Evolutionary conservation across 345 rosid genomes (phyloP).

Genomic region (Linum lewisii): DNA sequence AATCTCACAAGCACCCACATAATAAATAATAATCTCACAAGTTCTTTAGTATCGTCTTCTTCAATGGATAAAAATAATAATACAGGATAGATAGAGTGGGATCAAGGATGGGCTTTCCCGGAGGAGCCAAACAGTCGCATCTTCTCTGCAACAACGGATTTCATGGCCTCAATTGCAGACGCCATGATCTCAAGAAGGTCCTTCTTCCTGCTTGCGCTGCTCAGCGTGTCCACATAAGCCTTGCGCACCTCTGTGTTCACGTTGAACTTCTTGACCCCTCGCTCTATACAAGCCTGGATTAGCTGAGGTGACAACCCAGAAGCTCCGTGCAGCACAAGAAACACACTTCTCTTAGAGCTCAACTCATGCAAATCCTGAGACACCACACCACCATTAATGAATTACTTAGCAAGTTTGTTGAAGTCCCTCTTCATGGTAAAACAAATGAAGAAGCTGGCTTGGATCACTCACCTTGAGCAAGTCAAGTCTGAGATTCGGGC

Average conservation of each 20-base stretch:
- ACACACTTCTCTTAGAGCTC: slow-evolving; percentile 66
- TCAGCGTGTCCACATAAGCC: slow-evolving; percentile 68
- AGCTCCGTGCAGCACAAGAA: slow-evolving; percentile 93
- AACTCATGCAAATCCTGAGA: slow-evolving; percentile 50
- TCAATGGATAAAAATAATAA: no score
- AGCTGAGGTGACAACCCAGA: slow-evolving; percentile 71
- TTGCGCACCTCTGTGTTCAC: slow-evolving; percentile 84
- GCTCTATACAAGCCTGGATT: slow-evolving; percentile 63
- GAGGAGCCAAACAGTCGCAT: slow-evolving; percentile 79
- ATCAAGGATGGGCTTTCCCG: slow-evolving; percentile 37
- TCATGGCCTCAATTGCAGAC: slow-evolving; percentile 77
- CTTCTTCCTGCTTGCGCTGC: slow-evolving; percentile 26
- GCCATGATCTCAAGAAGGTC: slow-evolving; percentile 70
- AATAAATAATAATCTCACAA: no score
- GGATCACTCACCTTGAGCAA: slow-evolving; percentile 52
- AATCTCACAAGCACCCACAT: no score
- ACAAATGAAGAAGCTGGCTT: background rate
- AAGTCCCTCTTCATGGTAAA: background rate
- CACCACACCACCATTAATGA: no score
- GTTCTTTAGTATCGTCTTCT: no score
- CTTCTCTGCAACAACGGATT: slow-evolving; percentile 68
- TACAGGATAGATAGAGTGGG: background rate
- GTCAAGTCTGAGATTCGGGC: slow-evolving; percentile 81
- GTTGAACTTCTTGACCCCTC: slow-evolving; percentile 79
- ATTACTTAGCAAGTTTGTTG: no score